Base-by-base conservation (phyloP, 2,329 filamentous ascomycete species). In the Massarina eburnea region DNA sequence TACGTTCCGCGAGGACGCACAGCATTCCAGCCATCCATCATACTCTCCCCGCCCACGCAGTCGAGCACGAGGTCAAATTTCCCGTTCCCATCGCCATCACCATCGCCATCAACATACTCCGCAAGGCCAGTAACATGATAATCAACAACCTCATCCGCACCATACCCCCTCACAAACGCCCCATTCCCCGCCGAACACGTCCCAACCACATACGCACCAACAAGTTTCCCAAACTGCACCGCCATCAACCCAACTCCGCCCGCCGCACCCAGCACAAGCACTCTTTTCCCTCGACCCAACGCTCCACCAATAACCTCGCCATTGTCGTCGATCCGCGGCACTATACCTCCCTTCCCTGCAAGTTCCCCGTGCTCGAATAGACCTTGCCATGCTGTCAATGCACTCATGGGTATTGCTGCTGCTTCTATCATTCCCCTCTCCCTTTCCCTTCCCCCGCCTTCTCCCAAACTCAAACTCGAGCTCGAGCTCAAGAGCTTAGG, bases 11-110 rank as follows among this genome's bases (percentile, higher is more conserved):
- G 55, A 10, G 68, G 61, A 45, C 68, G 72, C 5, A 76, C 64
- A 19, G 55, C 58, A 56, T 62, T 69, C 75, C 73, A 77, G 0
- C 70, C 68, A 58, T 76, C 73, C 17, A 62, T 54, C 38, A 76
- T 60, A 4, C 66, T 60, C 43, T 64, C 63, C 5, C 72, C 65
- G 4, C 76, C 76, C 21, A 73, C 64, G 43, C 67, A 73, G 57
- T 77, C 75, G 43, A 77, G 52, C 22, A 76, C 72, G 3, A 78
- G 35, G 48, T 78, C 74, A 18, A 74, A 71, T 51, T 71, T 68
- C 9, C n/a, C n/a, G n/a, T 38, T 52, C 4, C 30, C 42, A 10
- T 55, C 54, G 8, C 57, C 48, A 22, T 57, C 52, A 19, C 10
- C 54, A 9, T 57, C 48, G 21, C 58, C 52, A 19, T 8, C 38